Evolutionary conservation across 768 basidiomycete genomes (phyloP).

Genomic region (Tephrocybe rancida): DNA sequence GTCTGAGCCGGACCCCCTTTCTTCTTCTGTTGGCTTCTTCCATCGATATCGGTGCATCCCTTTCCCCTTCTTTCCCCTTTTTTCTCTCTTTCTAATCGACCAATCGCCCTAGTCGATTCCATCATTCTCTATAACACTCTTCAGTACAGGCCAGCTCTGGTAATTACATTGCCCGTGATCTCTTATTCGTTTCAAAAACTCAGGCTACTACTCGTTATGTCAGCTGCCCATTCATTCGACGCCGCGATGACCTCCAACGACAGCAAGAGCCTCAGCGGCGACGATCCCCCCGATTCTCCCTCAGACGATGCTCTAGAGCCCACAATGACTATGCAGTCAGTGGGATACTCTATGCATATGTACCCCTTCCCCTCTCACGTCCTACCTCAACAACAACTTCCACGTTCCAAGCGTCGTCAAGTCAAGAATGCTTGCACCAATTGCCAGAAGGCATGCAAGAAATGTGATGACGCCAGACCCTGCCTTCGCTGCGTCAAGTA

Average conservation of each 20-base stretch:
- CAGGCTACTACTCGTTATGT: conserved; percentile 21
- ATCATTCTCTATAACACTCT: neutral
- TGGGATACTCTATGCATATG: conserved; percentile 65
- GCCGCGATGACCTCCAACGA: conserved; percentile 33
- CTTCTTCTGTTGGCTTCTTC: conserved; percentile 6
- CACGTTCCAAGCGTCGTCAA: conserved; percentile 79
- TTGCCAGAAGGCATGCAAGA: conserved; percentile 91
- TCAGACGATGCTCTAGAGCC: conserved; percentile 32
- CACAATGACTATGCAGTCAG: conserved; percentile 45
- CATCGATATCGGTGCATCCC: conserved; percentile 2
- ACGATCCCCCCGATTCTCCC: conserved; percentile 36
- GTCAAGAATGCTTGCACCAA: conserved; percentile 93
- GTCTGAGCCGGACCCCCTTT: conserved; percentile 7
- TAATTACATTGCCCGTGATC: conserved; percentile 10
- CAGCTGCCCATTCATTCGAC: conserved; percentile 18
- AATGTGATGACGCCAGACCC: conserved; percentile 89
- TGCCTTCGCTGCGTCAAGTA: conserved; percentile 94
- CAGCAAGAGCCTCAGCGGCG: conserved; percentile 32
- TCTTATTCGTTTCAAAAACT: conserved; percentile 18
- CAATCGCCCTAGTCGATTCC: neutral
- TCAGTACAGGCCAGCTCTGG: conserved; percentile 1
- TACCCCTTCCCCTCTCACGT: conserved; percentile 62
- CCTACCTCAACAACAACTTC: conserved; percentile 47
- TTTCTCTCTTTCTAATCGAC: neutral
- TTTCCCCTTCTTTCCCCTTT: conserved; percentile 18